phyloP scores from a whole-genome alignment of 108 stramenopile species.

The Cylindrotheca closterium region DNA sequence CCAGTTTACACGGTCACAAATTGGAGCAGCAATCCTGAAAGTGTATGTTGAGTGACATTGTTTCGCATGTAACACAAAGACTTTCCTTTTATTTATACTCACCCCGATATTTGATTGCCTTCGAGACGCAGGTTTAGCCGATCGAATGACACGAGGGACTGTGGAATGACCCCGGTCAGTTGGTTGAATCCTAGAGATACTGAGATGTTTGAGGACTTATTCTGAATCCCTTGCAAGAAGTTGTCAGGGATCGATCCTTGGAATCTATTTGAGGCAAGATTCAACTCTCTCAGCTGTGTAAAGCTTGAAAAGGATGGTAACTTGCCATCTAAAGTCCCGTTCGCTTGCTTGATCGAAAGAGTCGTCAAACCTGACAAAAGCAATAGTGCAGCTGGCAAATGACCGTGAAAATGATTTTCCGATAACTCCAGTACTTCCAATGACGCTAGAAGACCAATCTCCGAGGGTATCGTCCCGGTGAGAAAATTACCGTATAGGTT shows the following conservation, averaged over 20 bases:
- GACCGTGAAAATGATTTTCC: constrained; percentile 22
- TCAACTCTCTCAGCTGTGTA: constrained; percentile 17
- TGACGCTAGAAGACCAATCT: constrained; percentile 10
- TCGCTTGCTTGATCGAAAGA: constrained; percentile 36
- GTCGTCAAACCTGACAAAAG: constrained; percentile 10
- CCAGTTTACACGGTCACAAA: constrained; percentile 46
- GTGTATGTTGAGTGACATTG: constrained; percentile 23
- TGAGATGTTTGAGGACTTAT: constrained; percentile 34
- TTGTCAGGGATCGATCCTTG: constrained; percentile 30
- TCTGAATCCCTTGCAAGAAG: constrained; percentile 18
- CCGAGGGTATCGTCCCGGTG: constrained; percentile 33
- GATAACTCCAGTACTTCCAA: constrained; percentile 7
- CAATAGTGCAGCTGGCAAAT: constrained; percentile 10
- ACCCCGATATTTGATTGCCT: constrained; percentile 36
- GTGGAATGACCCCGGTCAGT: constrained; percentile 43
- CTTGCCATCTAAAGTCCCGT: constrained; percentile 12
- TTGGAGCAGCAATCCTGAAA: constrained; percentile 14
- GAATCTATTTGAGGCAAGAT: constrained; percentile 27
- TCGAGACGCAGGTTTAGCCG: constrained; percentile 25
- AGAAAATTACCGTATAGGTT: constrained; percentile 27
- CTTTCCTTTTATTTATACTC: constrained; percentile 7
- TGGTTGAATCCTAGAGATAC: constrained; percentile 36
- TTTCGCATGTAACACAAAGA: constrained; percentile 15
- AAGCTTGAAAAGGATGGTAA: constrained; percentile 25
- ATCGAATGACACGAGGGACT: constrained; percentile 32